Evolutionary conservation across 306 rosid genomes (phyloP), one percentile per base, ranked within the genome.

Genomic region (Macrotyloma uniflorum): DNA sequence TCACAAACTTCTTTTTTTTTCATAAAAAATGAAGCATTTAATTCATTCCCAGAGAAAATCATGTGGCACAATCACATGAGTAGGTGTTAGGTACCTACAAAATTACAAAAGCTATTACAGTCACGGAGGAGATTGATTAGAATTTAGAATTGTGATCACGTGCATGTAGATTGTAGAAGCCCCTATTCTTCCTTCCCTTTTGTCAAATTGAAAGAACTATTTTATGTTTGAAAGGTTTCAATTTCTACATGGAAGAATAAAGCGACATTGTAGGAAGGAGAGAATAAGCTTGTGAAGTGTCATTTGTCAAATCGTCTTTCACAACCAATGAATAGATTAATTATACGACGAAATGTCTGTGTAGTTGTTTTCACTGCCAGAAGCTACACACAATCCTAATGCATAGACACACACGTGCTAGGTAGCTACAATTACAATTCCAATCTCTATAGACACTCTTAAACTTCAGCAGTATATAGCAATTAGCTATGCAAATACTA

Each of bases 341-440:
- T 63, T 75, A 70, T 62, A 50, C 55, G 78, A 83, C 65, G 30
- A 73, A 83, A 70, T 79, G 82, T 79, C 47, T 53, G 87, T 69
- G 69, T 70, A 54, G 87, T 79, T 79, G 82, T 84, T 84, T 84
- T 79, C 87, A 75, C 42, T 74, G 30, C 18, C 67, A 58, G 75
- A 62, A 47, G 63, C 77, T 67, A 66, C 5, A 58, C 62, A 70
- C 36, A 45, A 35, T 45, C 72, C 72, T 66, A 67, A 73, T 66
- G 72, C 75, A 46, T 59, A 83, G 80, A 74, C 57, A 78, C 81
- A 79, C 78, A 74, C 83, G 81, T 79, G 87, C 81, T 75, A 79
- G 59, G 35, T 7, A 74, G 78, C 78, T 40, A 71, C 74, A 67
- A 40, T 59, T 71, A 69, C 70, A 69, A 38, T 38, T 8, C 43